Base-by-base conservation (phyloP, 2,329 filamentous ascomycete genomes). In the Aspergillus eucalypticola region DNA sequence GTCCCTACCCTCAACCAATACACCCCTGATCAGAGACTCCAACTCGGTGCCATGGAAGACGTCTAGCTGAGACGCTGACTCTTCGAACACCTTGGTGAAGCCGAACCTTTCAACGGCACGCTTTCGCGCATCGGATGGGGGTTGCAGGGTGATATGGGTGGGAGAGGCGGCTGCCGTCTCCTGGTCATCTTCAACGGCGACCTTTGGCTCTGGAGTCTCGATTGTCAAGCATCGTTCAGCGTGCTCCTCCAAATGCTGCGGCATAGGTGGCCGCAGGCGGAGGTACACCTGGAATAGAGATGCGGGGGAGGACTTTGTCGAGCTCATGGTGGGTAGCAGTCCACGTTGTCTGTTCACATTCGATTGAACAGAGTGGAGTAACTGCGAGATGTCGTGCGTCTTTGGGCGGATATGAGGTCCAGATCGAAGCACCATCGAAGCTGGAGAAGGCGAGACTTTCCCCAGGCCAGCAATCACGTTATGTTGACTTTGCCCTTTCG, bases 81-180 rank as follows among this genome's bases (percentile, higher is more conserved):
- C 93, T 68, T 96, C 90, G 68, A 98, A 97, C 1, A 99, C 92
- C 63, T 87, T 87, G 0, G 95, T 99, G 72, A 99, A 99, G 1
- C 89, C 91, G 73, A 98, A 99, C 73, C 90, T 92, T 76, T 99
- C 95, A 38, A 97, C 87, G 1, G 93, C 92, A 49, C 93, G 87
- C 67, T 94, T 91, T 59, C 94, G 86, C 63, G 87, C 84, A 62
- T 97, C 94, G 64, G 88, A 90, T 2, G 92, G 90, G 0, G 93
- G 92, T 67, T 91, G 90, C 15, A 93, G 76, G 0, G 88, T 91
- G 64, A 93, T 89, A 71, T 92, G 88, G 1, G 87, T 90, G 0
- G 89, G 82, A 23, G 76, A 72, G 10, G 59, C 51, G 8, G 56
- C 52, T 27, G 67, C 54, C 46, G 57, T 60, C 56, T 64, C 64